Percentiles rank a stretch among this genome's conserved stretches.
Evolutionary conservation across 2,329 filamentous ascomycete species (phyloP).

Genomic region (Talaromyces atroroseus): DNA sequence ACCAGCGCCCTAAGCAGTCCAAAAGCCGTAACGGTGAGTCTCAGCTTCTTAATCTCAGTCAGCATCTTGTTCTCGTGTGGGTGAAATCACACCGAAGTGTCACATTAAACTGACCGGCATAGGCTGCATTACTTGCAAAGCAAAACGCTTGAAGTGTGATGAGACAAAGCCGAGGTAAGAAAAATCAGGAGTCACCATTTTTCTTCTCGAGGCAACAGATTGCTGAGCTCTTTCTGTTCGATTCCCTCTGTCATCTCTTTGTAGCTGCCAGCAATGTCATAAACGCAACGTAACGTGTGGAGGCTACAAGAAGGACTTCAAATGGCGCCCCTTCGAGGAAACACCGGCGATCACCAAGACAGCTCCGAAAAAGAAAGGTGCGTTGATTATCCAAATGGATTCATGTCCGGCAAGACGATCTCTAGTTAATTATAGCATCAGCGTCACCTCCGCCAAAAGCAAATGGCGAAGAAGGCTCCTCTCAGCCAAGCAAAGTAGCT

Average conservation of each 20-base stretch:
- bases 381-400: conserved; percentile 20
- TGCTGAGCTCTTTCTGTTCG: neutral
- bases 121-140: conserved; percentile 71
- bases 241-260: neutral
- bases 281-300: conserved; percentile 61
- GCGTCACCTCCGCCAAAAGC: conserved; percentile 10
- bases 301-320: conserved; percentile 70
- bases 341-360: conserved; percentile 44
- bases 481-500: conserved; percentile 10
- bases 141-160: conserved; percentile 68
- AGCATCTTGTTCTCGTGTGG: conserved; percentile 9
- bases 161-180: conserved; percentile 55
- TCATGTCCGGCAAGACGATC: conserved; percentile 4
- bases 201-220: neutral
- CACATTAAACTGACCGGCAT: conserved; percentile 15
- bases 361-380: conserved; percentile 42
- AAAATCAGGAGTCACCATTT: neutral
- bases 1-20: conserved; percentile 61
- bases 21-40: conserved; percentile 69
- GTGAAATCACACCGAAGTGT: conserved; percentile 6
- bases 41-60: conserved; percentile 3
- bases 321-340: conserved; percentile 67
- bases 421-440: neutral
- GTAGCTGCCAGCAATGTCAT: conserved; percentile 59
- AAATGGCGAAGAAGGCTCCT: neutral